A percentile compares a stretch with the other conserved stretches of the same genome.
Conservation (phyloP, 2,329 filamentous ascomycete genomes). For the Nothomitra cinnamomea region DNA sequence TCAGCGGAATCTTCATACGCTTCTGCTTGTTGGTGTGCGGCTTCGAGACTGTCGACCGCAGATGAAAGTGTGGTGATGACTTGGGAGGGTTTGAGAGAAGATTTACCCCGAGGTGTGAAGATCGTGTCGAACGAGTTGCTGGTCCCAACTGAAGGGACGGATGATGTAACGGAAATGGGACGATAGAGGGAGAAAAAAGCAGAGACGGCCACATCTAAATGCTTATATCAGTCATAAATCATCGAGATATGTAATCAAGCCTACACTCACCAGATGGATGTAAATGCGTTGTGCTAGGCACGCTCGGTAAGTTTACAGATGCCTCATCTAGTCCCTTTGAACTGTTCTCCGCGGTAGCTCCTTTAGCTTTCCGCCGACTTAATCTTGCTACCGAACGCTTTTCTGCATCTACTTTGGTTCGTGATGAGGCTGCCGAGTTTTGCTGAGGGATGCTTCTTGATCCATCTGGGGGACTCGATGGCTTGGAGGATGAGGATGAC, state of each 20-base stretch:
- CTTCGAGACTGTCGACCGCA: slow-evolving; percentile 42
- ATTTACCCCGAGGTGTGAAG: slow-evolving; percentile 43
- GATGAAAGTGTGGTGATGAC: slow-evolving; percentile 51
- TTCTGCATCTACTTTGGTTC: slow-evolving; percentile 12
- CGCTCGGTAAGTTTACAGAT: slow-evolving; percentile 47
- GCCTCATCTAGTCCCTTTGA: slow-evolving; percentile 25
- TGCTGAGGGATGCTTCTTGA: slow-evolving; percentile 15
- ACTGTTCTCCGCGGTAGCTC: slow-evolving; percentile 18
- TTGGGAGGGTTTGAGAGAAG: slow-evolving; percentile 30
- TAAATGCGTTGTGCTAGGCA: slow-evolving; percentile 59
- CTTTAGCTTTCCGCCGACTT: slow-evolving; percentile 38
- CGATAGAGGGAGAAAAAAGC: slow-evolving; percentile 93
- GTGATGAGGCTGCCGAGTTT: slow-evolving; percentile 10
- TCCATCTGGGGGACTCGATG: slow-evolving; percentile 21
- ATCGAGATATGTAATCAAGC: slow-evolving; percentile 3
- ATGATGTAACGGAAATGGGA: slow-evolving; percentile 74
- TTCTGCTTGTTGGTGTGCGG: slow-evolving; percentile 20
- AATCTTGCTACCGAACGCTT: slow-evolving; percentile 12
- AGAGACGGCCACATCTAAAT: slow-evolving; percentile 65
- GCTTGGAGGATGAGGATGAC: slow-evolving; percentile 20
- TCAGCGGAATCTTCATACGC: slow-evolving; percentile 9
- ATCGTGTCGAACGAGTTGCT: slow-evolving; percentile 70
- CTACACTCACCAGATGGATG: slow-evolving; percentile 41
- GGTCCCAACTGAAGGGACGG: slow-evolving; percentile 55
- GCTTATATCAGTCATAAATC: slow-evolving; percentile 9